Evolutionary conservation across 306 rosid species (phyloP).

Genomic region (Senna siamea): DNA sequence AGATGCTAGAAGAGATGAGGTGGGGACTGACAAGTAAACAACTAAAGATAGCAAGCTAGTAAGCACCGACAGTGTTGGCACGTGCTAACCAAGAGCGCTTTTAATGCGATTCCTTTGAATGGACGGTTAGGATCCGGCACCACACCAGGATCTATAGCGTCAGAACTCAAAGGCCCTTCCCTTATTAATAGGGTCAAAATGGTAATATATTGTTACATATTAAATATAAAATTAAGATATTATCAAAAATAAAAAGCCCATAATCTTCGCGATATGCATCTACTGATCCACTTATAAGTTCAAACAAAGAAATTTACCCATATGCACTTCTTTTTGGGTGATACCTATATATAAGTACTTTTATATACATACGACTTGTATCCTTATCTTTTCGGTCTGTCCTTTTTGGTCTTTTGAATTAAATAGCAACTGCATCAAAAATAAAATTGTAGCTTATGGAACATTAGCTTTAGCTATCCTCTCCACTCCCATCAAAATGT

Average conservation of each 20-base stretch:
- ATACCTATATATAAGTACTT: no score
- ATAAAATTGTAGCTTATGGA: background rate
- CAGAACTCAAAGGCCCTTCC: background rate
- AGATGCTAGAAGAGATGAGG: no score
- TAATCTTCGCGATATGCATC: no score
- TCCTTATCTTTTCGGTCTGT: background rate
- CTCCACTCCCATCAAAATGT: background rate
- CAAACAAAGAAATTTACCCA: background rate
- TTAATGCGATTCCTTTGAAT: conserved; percentile 35
- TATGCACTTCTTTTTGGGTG: background rate
- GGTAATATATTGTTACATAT: no score
- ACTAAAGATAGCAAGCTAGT: background rate
- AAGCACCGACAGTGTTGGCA: conserved; percentile 63
- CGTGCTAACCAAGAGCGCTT: conserved; percentile 45
- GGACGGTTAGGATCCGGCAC: conserved; percentile 48
- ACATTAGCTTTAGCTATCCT: background rate
- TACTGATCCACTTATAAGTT: background rate
- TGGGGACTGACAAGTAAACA: background rate
- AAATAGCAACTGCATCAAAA: background rate
- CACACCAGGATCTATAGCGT: conserved; percentile 38
- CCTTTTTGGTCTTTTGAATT: background rate
- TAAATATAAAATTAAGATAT: no score
- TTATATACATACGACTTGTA: no score
- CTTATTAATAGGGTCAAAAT: conserved; percentile 33
- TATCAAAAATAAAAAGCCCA: no score